A percentile compares a stretch with the other conserved stretches of the same genome.
Evolutionary conservation across 495 filamentous ascomycete species (phyloP).

Genomic region (Glonium stellatum): DNA sequence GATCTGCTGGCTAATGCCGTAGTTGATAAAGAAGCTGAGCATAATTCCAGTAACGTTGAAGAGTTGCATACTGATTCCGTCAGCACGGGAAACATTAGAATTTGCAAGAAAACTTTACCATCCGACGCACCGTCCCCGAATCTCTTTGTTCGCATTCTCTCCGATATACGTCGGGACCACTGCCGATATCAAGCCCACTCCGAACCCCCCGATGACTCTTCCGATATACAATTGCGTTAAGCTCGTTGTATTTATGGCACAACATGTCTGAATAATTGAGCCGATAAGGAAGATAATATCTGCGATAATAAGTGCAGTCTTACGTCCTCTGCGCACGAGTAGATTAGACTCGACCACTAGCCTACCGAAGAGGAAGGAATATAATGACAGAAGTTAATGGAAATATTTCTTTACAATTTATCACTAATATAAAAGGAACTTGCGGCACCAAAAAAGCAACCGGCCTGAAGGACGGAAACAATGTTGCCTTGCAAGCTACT

Average conservation of each 20-base stretch:
- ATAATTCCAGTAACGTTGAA: slow-evolving; percentile 29
- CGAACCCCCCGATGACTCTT: slow-evolving; percentile 38
- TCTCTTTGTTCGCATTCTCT: slow-evolving; percentile 39
- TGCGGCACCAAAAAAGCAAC: slow-evolving; percentile 34
- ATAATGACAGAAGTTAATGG: neutral
- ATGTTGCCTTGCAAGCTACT: slow-evolving; percentile 40
- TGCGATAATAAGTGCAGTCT: slow-evolving; percentile 26
- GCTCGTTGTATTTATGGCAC: slow-evolving; percentile 29
- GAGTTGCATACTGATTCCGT: slow-evolving; percentile 23
- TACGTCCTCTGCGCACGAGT: slow-evolving; percentile 24
- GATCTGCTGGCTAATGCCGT: slow-evolving; percentile 45
- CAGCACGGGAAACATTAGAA: slow-evolving; percentile 6
- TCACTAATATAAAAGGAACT: slow-evolving; percentile 29
- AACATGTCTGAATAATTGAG: slow-evolving; percentile 32
- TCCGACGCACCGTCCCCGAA: slow-evolving; percentile 38
- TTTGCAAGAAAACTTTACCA: slow-evolving; percentile 17
- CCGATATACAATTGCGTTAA: slow-evolving; percentile 35
- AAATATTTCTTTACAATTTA: slow-evolving; percentile 17
- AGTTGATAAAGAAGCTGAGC: slow-evolving; percentile 33
- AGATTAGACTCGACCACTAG: slow-evolving; percentile 19
- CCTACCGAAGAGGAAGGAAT: neutral
- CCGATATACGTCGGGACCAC: slow-evolving; percentile 42
- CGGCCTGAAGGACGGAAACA: slow-evolving; percentile 53
- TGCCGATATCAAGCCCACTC: slow-evolving; percentile 36
- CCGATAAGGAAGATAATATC: slow-evolving; percentile 29